Evolutionary conservation across 129 eudicot species (phyloP).

Genomic region (Cynara cardunculus): DNA sequence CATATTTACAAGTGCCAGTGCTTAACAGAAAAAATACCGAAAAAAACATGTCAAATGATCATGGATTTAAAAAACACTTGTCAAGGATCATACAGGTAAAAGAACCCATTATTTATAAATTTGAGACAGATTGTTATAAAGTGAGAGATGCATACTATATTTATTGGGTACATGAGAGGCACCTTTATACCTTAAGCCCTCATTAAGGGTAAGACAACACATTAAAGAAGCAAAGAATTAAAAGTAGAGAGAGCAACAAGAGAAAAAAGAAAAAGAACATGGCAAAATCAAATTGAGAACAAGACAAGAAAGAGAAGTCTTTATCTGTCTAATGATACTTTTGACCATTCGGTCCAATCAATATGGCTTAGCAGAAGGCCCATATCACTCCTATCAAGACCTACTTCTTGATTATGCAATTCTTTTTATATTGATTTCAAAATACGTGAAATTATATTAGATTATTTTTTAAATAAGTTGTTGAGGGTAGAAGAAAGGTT

Average conservation of each 20-base stretch:
- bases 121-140: conserved; percentile 21
- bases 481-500: background rate
- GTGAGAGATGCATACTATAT: conserved; percentile 31
- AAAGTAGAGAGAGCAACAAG: conserved; percentile 22
- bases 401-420: conserved; percentile 33
- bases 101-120: conserved; percentile 21
- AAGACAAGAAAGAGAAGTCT: conserved; percentile 70
- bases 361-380: conserved; percentile 43
- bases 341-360: conserved; percentile 82
- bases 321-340: conserved; percentile 56
- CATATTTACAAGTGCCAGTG: background rate
- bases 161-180: conserved; percentile 45
- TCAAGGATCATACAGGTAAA: too few species aligned
- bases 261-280: conserved; percentile 25
- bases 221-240: conserved; percentile 13
- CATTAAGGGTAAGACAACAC: conserved; percentile 31
- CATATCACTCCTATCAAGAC: conserved; percentile 48
- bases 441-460: background rate
- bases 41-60: background rate
- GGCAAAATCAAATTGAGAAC: conserved; percentile 46
- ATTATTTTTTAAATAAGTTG: background rate
- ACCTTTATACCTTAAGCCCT: conserved; percentile 24
- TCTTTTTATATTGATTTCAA: conserved; percentile 30
- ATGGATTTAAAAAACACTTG: background rate
- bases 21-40: background rate